phyloP scores from a whole-genome alignment of 257 asterid genomes.

The Nicotiana undulata region DNA sequence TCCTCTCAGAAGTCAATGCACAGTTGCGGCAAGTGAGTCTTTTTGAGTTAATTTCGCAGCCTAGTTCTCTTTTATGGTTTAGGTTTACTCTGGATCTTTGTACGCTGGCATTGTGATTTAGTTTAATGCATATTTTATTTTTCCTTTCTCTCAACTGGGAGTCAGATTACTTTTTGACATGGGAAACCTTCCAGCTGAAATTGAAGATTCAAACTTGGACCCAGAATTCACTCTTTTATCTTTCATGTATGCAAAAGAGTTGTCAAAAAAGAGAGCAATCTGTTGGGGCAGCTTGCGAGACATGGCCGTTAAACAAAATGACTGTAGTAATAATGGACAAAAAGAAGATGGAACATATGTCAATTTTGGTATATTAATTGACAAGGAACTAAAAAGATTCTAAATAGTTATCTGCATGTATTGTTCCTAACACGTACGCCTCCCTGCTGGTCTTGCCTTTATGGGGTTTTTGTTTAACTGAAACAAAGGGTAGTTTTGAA shows the following conservation, averaged over 20 bases:
- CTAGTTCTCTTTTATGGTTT: not conserved
- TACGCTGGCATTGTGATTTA: not conserved
- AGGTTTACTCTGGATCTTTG: not conserved
- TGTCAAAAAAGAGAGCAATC: not conserved
- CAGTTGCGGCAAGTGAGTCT: conserved; percentile 81
- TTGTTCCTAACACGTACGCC: not conserved
- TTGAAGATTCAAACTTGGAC: not conserved
- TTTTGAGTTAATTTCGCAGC: not conserved
- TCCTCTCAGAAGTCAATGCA: conserved; percentile 87
- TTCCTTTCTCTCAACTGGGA: not conserved
- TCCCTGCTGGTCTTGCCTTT: not conserved
- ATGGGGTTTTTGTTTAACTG: not conserved
- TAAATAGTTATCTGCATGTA: not conserved
- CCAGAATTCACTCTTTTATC: not conserved
- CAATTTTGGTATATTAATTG: not conserved
- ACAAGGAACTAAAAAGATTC: not conserved
- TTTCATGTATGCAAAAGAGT: not conserved
- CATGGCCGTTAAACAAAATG: not conserved
- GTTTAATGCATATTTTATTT: not conserved
- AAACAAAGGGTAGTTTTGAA: not conserved
- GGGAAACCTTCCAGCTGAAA: not conserved
- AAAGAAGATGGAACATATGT: not conserved
- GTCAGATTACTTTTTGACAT: not conserved
- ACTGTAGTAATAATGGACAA: not conserved
- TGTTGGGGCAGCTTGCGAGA: not conserved